Evolutionary conservation across 169 alveolate genomes (phyloP), one percentile per base, ranked within the genome.

Genomic region (Besnoitia besnoiti): DNA sequence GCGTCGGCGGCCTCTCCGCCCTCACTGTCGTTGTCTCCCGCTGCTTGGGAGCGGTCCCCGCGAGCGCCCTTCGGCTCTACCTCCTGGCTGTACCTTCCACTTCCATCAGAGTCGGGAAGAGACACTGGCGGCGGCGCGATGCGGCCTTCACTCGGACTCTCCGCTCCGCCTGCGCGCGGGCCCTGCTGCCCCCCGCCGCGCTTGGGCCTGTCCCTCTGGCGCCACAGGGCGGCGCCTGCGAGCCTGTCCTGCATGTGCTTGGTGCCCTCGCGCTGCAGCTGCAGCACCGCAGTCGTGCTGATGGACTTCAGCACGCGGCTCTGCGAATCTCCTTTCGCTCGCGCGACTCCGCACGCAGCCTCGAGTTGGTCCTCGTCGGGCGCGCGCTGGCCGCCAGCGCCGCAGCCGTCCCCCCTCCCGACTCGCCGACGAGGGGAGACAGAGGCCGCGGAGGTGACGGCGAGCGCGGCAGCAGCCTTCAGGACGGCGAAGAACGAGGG

Each of bases 371-470:
- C 82, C n/a, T 73, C 46, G 82, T 62, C 79, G 14, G 12, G 12
- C 40, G 30, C 82, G 3, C 24, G 0, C 2, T n/a, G 10, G 27
- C 2, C 82, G 39, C 44, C 82, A 27, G 39, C 27, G 10, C 21
- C 2, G 3, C 82, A 39, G 2, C 21, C 82, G 82, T 73, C 46
- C n/a, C 46, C 24, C 24, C n/a, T 24, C 46, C 24, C 16, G 27
- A 39, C 2, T 73, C 82, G 82, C 82, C 21, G 82, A 73, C 39
- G n/a, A 10, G 82, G 46, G 46, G 82, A 73, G 39, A 73, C n/a
- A n/a, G 4, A 37, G n/a, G 27, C 82, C 16, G 44, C 46, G 46
- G 82, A 73, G n/a, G 44, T 19, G 67, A 21, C 33, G 5, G 67
- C 12, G n/a, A 55, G 67, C 12, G 67, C 12, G 67, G 67, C 67